Evolutionary conservation across 257 asterid species (phyloP).

Genomic region (Ehretia macrophylla): DNA sequence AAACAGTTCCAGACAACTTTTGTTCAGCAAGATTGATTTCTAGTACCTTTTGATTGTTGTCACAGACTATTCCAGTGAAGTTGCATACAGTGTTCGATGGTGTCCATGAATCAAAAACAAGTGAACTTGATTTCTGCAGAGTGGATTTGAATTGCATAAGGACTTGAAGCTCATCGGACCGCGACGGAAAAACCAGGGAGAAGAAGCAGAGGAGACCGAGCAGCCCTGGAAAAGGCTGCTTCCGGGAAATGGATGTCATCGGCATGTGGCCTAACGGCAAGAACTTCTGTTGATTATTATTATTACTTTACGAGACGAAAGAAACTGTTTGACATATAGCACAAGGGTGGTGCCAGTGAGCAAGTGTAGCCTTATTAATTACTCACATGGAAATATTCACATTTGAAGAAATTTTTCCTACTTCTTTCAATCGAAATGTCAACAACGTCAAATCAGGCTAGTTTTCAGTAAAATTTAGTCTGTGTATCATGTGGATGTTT

Average conservation of each 20-base stretch:
- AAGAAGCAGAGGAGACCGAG: constrained; percentile 3
- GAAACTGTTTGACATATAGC: not conserved
- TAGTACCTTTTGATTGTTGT: constrained; percentile 21
- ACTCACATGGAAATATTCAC: not conserved
- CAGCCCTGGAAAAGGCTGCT: not conserved
- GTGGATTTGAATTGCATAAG: constrained; percentile 35
- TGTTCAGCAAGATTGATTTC: constrained; percentile 36
- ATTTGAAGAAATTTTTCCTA: not conserved
- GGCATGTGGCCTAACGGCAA: constrained; percentile 5
- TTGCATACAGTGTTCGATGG: constrained; percentile 17
- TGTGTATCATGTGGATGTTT: not conserved
- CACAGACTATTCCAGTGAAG: constrained; percentile 33
- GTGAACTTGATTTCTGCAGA: constrained; percentile 13
- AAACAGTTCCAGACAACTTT: constrained; percentile 25
- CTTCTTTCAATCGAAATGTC: not conserved
- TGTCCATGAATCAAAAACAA: constrained; percentile 30
- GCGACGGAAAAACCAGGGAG: constrained; percentile 6
- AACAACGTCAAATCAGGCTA: constrained; percentile 2
- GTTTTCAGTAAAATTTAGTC: not conserved
- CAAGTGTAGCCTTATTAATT: not conserved
- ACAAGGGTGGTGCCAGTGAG: not conserved
- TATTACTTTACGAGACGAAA: not conserved
- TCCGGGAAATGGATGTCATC: constrained; percentile 16
- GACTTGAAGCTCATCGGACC: constrained; percentile 17
- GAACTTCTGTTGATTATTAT: not conserved